Evolutionary conservation across 2,329 filamentous ascomycete species (phyloP), one percentile per base, ranked within the genome.

Genomic region (Cordyceps javanica): DNA sequence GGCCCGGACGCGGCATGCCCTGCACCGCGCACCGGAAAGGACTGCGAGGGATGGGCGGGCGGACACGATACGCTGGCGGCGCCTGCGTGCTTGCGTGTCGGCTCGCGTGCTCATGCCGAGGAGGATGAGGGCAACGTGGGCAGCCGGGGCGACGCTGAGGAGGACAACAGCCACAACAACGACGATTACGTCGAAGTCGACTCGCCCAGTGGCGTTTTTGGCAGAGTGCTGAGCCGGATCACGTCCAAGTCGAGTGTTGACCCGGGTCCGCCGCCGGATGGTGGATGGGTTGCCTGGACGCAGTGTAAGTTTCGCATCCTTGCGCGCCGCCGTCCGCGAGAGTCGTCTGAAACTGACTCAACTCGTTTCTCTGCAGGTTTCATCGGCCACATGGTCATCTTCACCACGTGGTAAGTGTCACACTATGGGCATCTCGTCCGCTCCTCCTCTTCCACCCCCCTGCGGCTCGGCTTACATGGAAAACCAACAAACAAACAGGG

Each of bases 191-290:
- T 49, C 48, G 61, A 13, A 16, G 23, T 54, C 26, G 48, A 57
- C 3, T 51, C 61, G 32, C 26, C 59, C 25, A 34, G 52, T 16
- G 63, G 68, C 16, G 62, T 70, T 0, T 45, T 77, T 2, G 67
- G 63, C 53, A 71, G 74, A 1, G 72, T 75, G 5, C 59, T 78
- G 13, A 78, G 75, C 60, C 67, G 70, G 16, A 70, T 73, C 3
- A 75, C 72, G 19, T 73, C 74, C 1, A 72, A 68, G 38, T 73
- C 73, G 1, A 75, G 69, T 46, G 64, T 68, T 50, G 70, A 75
- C 39, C 74, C 74, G 0, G 74, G 75, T 0, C 78, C 78, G 21
- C 78, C 80, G 1, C 80, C 80, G 0, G 77, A 82, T 28, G 79
- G 79, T 3, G 80, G 80, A 0, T 63, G 67, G 52, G 63, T 67